Evolutionary conservation across 352 stramenopile species (phyloP), one percentile per base, ranked within the genome.

Genomic region (Phytophthora rubi): DNA sequence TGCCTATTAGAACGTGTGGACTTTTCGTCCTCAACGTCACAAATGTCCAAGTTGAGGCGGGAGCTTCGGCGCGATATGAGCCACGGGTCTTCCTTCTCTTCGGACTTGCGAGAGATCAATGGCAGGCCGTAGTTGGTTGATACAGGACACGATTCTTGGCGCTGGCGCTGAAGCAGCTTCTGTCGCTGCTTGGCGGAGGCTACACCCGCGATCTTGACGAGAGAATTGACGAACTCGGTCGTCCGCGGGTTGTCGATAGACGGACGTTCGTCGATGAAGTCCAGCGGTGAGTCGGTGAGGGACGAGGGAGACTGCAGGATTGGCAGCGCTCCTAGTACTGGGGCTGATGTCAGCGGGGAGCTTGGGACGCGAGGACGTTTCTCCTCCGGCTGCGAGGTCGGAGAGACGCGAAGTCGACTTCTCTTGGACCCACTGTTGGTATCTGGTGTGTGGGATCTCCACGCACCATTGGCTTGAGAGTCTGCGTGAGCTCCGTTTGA

Each of bases 41-140:
- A 66, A 12, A 53, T 37, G 55, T 76, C 63, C 12, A 80, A 15
- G 57, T 80, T 73, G 10, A 80, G 64, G 6, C 45, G 55, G 5
- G 63, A 80, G 42, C 59, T 76, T 37, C 52, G 35, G 23, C 52
- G 53, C 9, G 62, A 75, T 45, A 52, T 30, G 8, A 76, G 32
- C 49, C 59, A 65, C 37, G 42, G 26, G 12, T 75, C 63, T 9
- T 70, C 62, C 8, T 28, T 44, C 15, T 58, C 15, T 16, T 73
- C 30, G 13, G 71, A 47, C 51, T 61, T 18, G 30, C 64, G 53
- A 15, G 30, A 6, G 0, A 68, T 52, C 33, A 63, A 23, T 1
- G 61, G 51, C 16, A 57, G 48, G 26, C 51, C 35, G 52, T 68
- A 59, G 37, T 35, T 51, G 12, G 21, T 64, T 4, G 57, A 6